Evolutionary conservation across 305 asterid species (phyloP).

Genomic region (Lippia alba): DNA sequence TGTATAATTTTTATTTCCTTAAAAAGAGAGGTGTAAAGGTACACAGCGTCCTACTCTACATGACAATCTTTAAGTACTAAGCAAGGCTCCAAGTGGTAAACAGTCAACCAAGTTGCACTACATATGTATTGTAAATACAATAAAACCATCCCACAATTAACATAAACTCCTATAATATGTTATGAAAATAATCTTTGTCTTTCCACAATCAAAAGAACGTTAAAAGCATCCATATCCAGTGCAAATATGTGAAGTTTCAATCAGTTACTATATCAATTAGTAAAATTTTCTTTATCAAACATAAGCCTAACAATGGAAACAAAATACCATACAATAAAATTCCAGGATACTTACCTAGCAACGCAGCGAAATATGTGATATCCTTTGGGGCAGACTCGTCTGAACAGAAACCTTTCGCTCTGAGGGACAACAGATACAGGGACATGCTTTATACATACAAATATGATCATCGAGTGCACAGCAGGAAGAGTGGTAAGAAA

Average conservation of each 20-base stretch:
- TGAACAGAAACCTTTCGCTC: constrained; percentile 90
- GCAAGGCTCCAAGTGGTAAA: constrained; percentile 15
- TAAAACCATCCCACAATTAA: not conserved
- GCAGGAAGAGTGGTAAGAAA: constrained; percentile 96
- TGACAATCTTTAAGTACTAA: constrained; percentile 3
- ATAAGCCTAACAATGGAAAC: constrained; percentile 14
- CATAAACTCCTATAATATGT: constrained; percentile 1
- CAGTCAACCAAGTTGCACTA: not conserved
- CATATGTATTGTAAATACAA: not conserved
- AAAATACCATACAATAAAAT: constrained; percentile 6
- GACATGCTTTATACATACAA: constrained; percentile 96
- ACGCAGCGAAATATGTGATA: constrained; percentile 98
- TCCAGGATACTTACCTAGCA: constrained; percentile 72
- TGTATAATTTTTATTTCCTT: not conserved
- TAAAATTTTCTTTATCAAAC: not conserved
- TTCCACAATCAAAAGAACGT: constrained; percentile 19
- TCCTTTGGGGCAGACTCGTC: constrained; percentile 91
- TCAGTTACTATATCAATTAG: not conserved
- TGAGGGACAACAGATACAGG: constrained; percentile 97
- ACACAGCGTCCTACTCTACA: not conserved
- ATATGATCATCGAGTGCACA: constrained; percentile 96
- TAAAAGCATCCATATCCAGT: not conserved
- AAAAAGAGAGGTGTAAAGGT: not conserved
- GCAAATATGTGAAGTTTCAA: not conserved
- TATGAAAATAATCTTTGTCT: constrained; percentile 9